A percentile compares a stretch with the other conserved stretches of the same genome.
phyloP scores from a whole-genome alignment of 805 yeast species.

The Starmerella stellata region DNA sequence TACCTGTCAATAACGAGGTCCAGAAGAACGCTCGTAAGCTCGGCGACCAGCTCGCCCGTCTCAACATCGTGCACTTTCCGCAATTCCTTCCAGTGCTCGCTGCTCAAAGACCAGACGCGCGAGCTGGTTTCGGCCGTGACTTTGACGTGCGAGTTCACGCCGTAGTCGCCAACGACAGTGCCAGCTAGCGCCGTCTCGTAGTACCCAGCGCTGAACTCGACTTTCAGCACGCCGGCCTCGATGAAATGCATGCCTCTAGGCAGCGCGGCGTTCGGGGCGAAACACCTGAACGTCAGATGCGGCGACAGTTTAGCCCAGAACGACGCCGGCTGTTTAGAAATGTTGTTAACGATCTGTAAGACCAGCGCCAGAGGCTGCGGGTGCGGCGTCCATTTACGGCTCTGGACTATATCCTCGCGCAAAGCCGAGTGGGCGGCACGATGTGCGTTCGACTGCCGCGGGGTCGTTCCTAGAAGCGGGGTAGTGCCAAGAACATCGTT shows the following conservation, averaged over 20 bases:
- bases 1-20: conserved; percentile 6
- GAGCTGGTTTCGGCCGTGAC: conserved; percentile 10
- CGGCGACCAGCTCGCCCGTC: conserved; percentile 5
- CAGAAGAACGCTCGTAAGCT: conserved; percentile 5
- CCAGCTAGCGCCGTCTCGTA: conserved; percentile 46
- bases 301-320: conserved; percentile 53
- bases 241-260: conserved; percentile 11
- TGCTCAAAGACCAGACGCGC: conserved; percentile 7
- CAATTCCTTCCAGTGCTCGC: conserved; percentile 1
- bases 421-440: conserved; percentile 23
- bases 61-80: background rate
- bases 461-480: conserved; percentile 14
- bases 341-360: conserved; percentile 45
- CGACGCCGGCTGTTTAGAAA: conserved; percentile 31
- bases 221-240: conserved; percentile 34
- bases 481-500: background rate
- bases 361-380: conserved; percentile 46
- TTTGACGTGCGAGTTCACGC: background rate
- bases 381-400: conserved; percentile 22
- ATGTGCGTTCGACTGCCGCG: conserved; percentile 16
- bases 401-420: conserved; percentile 19
- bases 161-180: conserved; percentile 52
- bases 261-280: conserved; percentile 2
- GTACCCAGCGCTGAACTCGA: conserved; percentile 24
- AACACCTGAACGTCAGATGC: conserved; percentile 27